phyloP scores from a whole-genome alignment of 345 rosid genomes.

The Dovyalis caffra region DNA sequence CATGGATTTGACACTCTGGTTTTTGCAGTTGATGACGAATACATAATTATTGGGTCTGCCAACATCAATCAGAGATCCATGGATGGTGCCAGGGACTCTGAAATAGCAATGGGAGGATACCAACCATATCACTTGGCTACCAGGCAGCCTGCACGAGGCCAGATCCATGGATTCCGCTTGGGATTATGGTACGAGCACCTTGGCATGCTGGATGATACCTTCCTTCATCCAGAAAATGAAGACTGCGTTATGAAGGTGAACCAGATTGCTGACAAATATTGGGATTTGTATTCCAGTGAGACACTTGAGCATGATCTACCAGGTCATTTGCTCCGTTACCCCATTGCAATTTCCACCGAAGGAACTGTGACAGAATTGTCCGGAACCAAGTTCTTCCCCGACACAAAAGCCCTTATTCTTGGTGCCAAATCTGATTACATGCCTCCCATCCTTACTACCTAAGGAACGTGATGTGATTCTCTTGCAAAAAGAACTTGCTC shows the following conservation, averaged over 20 bases:
- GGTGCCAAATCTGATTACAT: slow-evolving; percentile 85
- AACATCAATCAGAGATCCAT: slow-evolving; percentile 97
- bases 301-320: slow-evolving; percentile 76
- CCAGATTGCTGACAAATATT: slow-evolving; percentile 77
- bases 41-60: slow-evolving; percentile 93
- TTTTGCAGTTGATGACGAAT: slow-evolving; percentile 90
- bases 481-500: slow-evolving; percentile 1
- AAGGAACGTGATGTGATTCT: background rate
- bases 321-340: slow-evolving; percentile 92
- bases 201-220: slow-evolving; percentile 81
- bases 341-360: slow-evolving; percentile 56
- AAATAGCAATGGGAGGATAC: slow-evolving; percentile 97
- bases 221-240: slow-evolving; percentile 67
- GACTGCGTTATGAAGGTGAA: slow-evolving; percentile 72
- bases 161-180: slow-evolving; percentile 96
- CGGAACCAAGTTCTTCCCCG: slow-evolving; percentile 74
- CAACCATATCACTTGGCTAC: slow-evolving; percentile 80
- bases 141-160: slow-evolving; percentile 84
- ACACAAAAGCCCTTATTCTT: slow-evolving; percentile 84
- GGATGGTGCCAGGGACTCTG: slow-evolving; percentile 99
- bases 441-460: slow-evolving; percentile 91
- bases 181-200: slow-evolving; percentile 94
- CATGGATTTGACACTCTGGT: background rate
- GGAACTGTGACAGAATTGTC: slow-evolving; percentile 73
- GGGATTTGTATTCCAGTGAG: slow-evolving; percentile 87